Evolutionary conservation across 495 filamentous ascomycete genomes (phyloP).

Genomic region (Parathielavia hyrcaniae): DNA sequence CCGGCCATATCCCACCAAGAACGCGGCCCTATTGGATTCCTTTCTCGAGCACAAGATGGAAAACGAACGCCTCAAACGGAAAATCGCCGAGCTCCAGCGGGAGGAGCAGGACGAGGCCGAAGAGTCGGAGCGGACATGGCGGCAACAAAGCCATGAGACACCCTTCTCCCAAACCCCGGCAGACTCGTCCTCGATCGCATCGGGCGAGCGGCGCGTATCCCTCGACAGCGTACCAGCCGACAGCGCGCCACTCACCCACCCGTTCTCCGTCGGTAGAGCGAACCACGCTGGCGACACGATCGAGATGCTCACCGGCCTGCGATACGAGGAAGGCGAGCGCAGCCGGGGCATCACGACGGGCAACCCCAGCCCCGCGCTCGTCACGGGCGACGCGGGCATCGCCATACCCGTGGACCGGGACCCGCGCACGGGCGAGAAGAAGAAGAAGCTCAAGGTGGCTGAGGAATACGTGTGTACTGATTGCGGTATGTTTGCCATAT

Average conservation of each 20-base stretch:
- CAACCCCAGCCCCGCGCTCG: constrained; percentile 65
- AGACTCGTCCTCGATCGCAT: constrained; percentile 52
- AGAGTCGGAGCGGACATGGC: constrained; percentile 46
- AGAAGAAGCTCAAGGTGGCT: constrained; percentile 80
- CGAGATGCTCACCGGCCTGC: constrained; percentile 86
- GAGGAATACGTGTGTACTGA: constrained; percentile 96
- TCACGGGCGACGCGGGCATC: constrained; percentile 81
- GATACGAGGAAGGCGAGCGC: constrained; percentile 83
- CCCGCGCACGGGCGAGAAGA: constrained; percentile 63
- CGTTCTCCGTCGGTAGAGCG: constrained; percentile 64
- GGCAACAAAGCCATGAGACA: constrained; percentile 44
- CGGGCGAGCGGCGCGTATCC: constrained; percentile 57
- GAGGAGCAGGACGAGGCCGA: constrained; percentile 78
- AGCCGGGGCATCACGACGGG: constrained; percentile 86
- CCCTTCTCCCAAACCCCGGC: not conserved
- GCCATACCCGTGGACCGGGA: constrained; percentile 73
- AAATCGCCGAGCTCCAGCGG: constrained; percentile 74
- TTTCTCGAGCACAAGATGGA: constrained; percentile 98
- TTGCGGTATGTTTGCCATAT: constrained; percentile 59
- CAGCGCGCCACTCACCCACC: constrained; percentile 59
- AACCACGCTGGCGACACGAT: constrained; percentile 74
- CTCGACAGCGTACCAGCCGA: constrained; percentile 75
- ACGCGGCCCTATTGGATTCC: constrained; percentile 77
- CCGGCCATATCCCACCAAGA: constrained; percentile 84
- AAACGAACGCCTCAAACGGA: constrained; percentile 78